phyloP scores from a whole-genome alignment of 306 rosid species.

The Trifolium subterraneum region DNA sequence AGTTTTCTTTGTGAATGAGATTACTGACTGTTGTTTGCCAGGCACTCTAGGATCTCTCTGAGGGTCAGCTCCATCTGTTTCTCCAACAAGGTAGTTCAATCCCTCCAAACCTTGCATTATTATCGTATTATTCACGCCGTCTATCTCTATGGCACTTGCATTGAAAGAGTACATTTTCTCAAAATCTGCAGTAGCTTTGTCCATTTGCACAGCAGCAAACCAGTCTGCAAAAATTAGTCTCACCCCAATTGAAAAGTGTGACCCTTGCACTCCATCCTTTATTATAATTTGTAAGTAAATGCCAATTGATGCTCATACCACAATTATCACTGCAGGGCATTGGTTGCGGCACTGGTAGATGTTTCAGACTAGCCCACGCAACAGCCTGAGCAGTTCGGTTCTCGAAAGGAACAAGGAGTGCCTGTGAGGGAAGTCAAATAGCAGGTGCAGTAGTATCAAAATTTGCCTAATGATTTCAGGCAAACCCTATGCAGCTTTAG shows the following conservation, averaged over 20 bases:
- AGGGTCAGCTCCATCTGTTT: constrained; percentile 74
- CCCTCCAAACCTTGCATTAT: constrained; percentile 81
- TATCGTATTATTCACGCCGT: constrained; percentile 69
- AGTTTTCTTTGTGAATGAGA: constrained; percentile 85
- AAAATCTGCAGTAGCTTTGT: constrained; percentile 78
- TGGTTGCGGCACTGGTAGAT: constrained; percentile 63
- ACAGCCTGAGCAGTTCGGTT: constrained; percentile 66
- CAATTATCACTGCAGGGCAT: constrained; percentile 92
- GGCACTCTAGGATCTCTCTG: constrained; percentile 83
- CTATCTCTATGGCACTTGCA: constrained; percentile 51
- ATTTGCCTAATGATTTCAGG: too few species aligned
- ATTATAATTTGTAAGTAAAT: constrained; percentile 67
- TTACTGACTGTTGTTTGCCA: constrained; percentile 96
- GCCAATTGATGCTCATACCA: constrained; percentile 96
- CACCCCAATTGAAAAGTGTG: constrained; percentile 95
- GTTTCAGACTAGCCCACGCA: constrained; percentile 81
- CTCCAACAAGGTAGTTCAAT: constrained; percentile 85
- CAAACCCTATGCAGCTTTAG: too few species aligned
- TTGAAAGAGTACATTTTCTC: constrained; percentile 94
- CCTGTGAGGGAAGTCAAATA: constrained; percentile 84
- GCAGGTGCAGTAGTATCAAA: constrained; percentile 64
- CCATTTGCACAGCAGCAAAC: constrained; percentile 91
- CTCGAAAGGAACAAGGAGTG: constrained; percentile 90
- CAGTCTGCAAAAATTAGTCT: constrained; percentile 74
- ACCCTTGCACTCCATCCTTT: constrained; percentile 93